phyloP scores from a whole-genome alignment of 2,329 filamentous ascomycete species.

The Stagonosporopsis chrysanthemi region DNA sequence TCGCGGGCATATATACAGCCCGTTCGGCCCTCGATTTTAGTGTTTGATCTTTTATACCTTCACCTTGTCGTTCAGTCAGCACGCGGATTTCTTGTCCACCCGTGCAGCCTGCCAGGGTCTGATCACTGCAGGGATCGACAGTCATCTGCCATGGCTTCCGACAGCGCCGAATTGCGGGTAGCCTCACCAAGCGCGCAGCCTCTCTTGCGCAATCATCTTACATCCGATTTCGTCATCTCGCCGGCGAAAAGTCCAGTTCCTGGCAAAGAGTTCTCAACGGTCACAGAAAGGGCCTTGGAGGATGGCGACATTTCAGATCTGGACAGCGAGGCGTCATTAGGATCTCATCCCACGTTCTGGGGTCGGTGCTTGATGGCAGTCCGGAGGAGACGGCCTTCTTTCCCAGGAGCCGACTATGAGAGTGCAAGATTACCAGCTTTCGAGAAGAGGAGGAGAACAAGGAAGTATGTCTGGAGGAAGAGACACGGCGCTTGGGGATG shows the following conservation, averaged over 20 bases:
- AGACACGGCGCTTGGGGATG: constrained; percentile 28
- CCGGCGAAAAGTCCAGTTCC: constrained; percentile 19
- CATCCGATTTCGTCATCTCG: constrained; percentile 27
- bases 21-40: not conserved
- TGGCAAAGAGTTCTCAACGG: constrained; percentile 25
- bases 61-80: not conserved
- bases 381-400: constrained; percentile 33
- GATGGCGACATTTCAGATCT: constrained; percentile 34
- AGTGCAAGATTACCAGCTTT: constrained; percentile 23
- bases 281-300: constrained; percentile 27
- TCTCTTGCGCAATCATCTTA: constrained; percentile 34
- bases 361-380: constrained; percentile 41
- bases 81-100: constrained; percentile 2
- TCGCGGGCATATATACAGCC: constrained; percentile 15
- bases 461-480: constrained; percentile 28
- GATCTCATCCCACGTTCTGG: constrained; percentile 29
- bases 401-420: constrained; percentile 20
- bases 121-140: constrained; percentile 20
- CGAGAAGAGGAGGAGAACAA: constrained; percentile 28
- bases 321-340: constrained; percentile 24
- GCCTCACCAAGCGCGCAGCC: constrained; percentile 25
- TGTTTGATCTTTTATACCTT: not conserved
- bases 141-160: constrained; percentile 28
- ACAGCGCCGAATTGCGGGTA: constrained; percentile 19
- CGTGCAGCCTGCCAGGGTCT: constrained; percentile 16